phyloP scores from a whole-genome alignment of 306 rosid genomes.

The Prosopis cineraria region DNA sequence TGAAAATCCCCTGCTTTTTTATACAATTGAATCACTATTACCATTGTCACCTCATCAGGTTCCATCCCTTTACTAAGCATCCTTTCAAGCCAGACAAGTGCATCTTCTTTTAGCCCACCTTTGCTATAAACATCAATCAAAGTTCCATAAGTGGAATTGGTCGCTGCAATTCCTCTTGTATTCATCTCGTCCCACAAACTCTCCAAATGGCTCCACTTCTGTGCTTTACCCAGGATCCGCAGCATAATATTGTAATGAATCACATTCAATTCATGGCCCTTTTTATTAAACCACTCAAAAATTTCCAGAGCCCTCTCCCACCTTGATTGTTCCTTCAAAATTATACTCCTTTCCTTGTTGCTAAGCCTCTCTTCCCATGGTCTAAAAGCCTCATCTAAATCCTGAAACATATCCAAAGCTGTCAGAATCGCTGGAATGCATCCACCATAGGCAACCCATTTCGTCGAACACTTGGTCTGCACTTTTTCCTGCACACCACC shows the following conservation, averaged over 20 bases:
- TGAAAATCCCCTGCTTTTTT: conserved; percentile 81
- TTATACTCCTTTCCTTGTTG: conserved; percentile 86
- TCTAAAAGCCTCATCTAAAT: conserved; percentile 65
- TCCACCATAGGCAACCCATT: conserved; percentile 73
- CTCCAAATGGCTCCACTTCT: conserved; percentile 62
- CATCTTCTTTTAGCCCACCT: conserved; percentile 74
- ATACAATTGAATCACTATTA: conserved; percentile 82
- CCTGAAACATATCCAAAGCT: conserved; percentile 56
- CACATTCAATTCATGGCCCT: conserved; percentile 73
- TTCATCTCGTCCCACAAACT: conserved; percentile 82
- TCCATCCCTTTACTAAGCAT: conserved; percentile 76
- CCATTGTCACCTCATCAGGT: conserved; percentile 96
- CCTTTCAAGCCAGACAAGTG: conserved; percentile 75
- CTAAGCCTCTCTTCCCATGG: conserved; percentile 74
- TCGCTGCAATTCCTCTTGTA: conserved; percentile 62
- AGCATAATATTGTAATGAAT: conserved; percentile 88
- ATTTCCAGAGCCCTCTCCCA: conserved; percentile 88
- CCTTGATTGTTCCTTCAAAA: conserved; percentile 80
- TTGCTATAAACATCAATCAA: conserved; percentile 86
- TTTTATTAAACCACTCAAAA: conserved; percentile 74
- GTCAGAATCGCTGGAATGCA: conserved; percentile 70
- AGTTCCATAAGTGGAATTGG: conserved; percentile 91
- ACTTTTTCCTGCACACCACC: conserved; percentile 35
- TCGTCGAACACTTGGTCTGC: conserved; percentile 80
- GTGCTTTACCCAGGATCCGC: conserved; percentile 68